Evolutionary conservation across 169 alveolate species (phyloP).

Genomic region (Plasmodium malariae): DNA sequence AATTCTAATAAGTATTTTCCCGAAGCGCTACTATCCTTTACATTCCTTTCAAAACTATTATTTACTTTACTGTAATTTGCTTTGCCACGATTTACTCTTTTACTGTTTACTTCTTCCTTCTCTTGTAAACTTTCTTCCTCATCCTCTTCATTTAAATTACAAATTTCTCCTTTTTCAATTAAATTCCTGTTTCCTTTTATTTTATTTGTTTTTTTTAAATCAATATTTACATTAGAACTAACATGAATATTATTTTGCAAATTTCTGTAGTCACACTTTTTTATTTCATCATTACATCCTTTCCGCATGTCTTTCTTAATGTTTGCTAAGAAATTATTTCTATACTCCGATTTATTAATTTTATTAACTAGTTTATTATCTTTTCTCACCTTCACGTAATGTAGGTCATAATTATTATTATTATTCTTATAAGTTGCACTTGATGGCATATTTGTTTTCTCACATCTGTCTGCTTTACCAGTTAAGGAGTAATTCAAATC

Average conservation of each 20-base stretch:
- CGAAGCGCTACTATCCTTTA: background rate
- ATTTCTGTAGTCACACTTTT: background rate
- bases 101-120: too few relatives aligned
- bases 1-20: constrained; percentile 31
- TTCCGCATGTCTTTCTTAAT: background rate
- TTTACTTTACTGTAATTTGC: too few relatives aligned
- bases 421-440: constrained; percentile 3
- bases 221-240: background rate
- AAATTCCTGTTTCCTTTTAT: background rate
- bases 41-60: background rate
- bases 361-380: background rate
- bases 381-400: background rate
- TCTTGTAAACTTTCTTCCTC: too few relatives aligned
- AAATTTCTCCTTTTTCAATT: background rate
- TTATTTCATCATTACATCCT: background rate
- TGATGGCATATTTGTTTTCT: too few relatives aligned
- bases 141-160: too few relatives aligned
- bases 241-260: background rate
- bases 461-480: too few relatives aligned
- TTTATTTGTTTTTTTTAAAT: background rate
- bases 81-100: too few relatives aligned
- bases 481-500: too few relatives aligned
- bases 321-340: background rate
- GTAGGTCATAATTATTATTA: background rate
- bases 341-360: background rate